These are phyloP conservation scores for Perilla frutescens DNA, from an alignment of 257 asterid species.

Conservation along the genomic window DNA sequence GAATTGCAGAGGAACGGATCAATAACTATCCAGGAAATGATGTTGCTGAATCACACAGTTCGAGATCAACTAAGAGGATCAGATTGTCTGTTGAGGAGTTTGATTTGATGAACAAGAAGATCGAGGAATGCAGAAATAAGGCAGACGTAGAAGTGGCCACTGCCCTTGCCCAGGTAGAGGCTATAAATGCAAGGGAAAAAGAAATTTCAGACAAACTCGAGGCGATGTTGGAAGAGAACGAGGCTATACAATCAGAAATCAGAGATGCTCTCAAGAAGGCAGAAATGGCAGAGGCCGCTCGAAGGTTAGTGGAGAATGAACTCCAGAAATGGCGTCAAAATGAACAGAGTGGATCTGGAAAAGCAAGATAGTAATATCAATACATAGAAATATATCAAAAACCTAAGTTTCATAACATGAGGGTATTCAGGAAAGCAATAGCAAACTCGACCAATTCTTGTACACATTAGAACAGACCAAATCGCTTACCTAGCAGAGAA, in stretches of 20 bases:
- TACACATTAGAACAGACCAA: conserved; percentile 25
- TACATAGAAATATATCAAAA: conserved; percentile 7
- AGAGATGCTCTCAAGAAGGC: conserved; percentile 65
- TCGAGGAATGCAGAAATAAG: conserved; percentile 40
- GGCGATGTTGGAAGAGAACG: conserved; percentile 48
- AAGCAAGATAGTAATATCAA: conserved; percentile 21
- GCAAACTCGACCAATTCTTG: conserved; percentile 33
- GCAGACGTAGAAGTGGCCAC: conserved; percentile 65
- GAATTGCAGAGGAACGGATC: conserved; percentile 50
- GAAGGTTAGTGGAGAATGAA: conserved; percentile 56
- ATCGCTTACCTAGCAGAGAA: conserved; percentile 16
- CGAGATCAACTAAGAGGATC: conserved; percentile 43
- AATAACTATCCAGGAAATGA: conserved; percentile 37
- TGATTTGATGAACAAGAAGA: conserved; percentile 50
- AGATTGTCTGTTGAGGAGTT: conserved; percentile 54
- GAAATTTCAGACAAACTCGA: conserved; percentile 47
- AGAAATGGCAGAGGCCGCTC: conserved; percentile 76
- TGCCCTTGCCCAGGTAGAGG: conserved; percentile 56
- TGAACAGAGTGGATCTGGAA: conserved; percentile 42
- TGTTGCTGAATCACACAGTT: conserved; percentile 20
- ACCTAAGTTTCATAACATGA: conserved; percentile 6
- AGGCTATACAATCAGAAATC: conserved; percentile 52
- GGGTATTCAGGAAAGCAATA: conserved; percentile 31
- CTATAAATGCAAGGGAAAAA: conserved; percentile 47
- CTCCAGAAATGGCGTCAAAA: conserved; percentile 58